These are phyloP conservation scores for Pestalotiopsis sp. DNA, from an alignment of 2,329 filamentous ascomycete species.

Conservation along the genomic window DNA sequence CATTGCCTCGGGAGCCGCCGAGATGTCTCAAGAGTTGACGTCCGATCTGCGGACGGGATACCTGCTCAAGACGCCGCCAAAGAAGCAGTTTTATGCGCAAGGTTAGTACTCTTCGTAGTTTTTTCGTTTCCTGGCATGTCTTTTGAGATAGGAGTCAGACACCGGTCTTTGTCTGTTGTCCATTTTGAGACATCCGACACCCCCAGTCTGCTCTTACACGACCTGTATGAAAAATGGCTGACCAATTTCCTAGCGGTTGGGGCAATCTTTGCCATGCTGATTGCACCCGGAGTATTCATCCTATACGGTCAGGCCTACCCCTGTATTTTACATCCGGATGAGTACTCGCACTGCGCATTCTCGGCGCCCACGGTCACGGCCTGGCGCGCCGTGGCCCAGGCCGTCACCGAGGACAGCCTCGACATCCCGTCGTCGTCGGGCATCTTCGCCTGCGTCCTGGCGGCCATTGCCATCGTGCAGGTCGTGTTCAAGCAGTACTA, in stretches of 20 bases:
- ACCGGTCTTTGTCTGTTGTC: too few relatives aligned
- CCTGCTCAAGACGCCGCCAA: slow-evolving; percentile 65
- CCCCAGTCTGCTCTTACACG: too few relatives aligned
- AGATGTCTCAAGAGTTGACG: slow-evolving; percentile 55
- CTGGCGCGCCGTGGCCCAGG: slow-evolving; percentile 67
- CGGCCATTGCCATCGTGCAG: slow-evolving; percentile 46
- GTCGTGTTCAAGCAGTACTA: slow-evolving; percentile 58
- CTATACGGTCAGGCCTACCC: slow-evolving; percentile 71
- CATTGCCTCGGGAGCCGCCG: slow-evolving; percentile 58
- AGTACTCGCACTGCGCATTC: slow-evolving; percentile 57
- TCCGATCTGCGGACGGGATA: slow-evolving; percentile 71
- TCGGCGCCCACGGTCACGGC: slow-evolving; percentile 64
- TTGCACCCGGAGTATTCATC: slow-evolving; percentile 69
- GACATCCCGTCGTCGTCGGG: slow-evolving; percentile 57
- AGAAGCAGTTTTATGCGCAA: slow-evolving; percentile 69
- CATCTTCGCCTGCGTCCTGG: slow-evolving; percentile 60
- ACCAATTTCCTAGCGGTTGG: slow-evolving; percentile 45
- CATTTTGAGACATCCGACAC: too few relatives aligned
- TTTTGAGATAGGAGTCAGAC: too few relatives aligned
- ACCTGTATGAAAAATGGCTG: too few relatives aligned
- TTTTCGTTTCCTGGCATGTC: too few relatives aligned
- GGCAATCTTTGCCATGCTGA: slow-evolving; percentile 65
- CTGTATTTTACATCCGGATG: slow-evolving; percentile 49
- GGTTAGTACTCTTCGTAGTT: too few relatives aligned
- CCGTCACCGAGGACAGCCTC: slow-evolving; percentile 60